Base-by-base conservation (phyloP, 257 asterid genomes). In the Nicotiana benthamiana region DNA sequence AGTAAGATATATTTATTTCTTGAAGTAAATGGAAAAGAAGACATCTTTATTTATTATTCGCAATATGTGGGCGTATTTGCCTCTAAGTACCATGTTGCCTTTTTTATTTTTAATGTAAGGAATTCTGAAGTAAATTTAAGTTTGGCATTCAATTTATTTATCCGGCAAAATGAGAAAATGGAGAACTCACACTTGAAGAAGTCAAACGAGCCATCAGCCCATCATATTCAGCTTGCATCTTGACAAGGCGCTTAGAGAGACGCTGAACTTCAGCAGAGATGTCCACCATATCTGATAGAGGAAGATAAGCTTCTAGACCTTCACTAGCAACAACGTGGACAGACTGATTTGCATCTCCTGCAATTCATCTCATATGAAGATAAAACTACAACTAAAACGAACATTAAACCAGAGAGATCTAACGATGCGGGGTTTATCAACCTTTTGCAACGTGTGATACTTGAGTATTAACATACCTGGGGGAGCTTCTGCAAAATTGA, bases 281-380 rank as follows among this genome's bases (percentile, higher is more conserved):
- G 82, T 95, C 99, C 40, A 95, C 97, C 99, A 95, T 92, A 86
- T 90, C 97, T 59, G 98, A 91, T 54, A 95, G 98, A 20, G 99
- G 99, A 85, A 95, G 98, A 85, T 95, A 93, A 40, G 98, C 98
- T 87, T 93, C 99, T 82, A 95, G 86, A 72, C 98, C 98, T 86
- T 95, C 99, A 83, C 98, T 84, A 7, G 94, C 99, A 83, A 95
- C 94, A 22, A 93, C 89, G 86, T 95, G 99, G 83, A 93, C 91
- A 28, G 96, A 95, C 83, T 87, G 91, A 85, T 89, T 87, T 57
- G 95, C 99, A 64, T 92, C 92, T 77, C 94, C 98, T 93, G 94
- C 27, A 87, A 62, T 86, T 81, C 86, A 62, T 84, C 81, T 76
- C 76, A 67, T 56, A 59, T 86, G 72, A 81, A 63, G 68, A 24